Base-by-base conservation (phyloP, 2,329 filamentous ascomycete genomes). In the Aspergillus quadricinctus region DNA sequence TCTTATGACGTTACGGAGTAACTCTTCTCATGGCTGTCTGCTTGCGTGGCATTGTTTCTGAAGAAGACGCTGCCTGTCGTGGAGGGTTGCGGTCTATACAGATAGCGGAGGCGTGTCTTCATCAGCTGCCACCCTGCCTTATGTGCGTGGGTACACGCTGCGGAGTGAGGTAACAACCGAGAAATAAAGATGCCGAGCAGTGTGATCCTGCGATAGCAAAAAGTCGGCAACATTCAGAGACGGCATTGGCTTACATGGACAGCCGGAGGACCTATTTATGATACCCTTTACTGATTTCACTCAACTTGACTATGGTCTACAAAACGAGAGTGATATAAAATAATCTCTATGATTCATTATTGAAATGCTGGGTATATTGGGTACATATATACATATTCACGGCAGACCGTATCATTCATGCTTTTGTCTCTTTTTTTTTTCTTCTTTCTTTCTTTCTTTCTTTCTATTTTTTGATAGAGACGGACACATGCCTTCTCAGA, bases 1-100 rank as follows among this genome's bases (percentile, higher is more conserved):
- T 11, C 19, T 83, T 50, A 91, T 67, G 73, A 50, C 1, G 17
- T 31, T 48, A 17, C 14, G 43, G 21, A 25, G 19, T n/a, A 14
- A 9, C n/a, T 23, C 11, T 40, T 57, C 46, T 28, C 9, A 17
- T 41, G 17, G 23, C 27, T 10, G 21, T 25, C 50, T 17, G 14
- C 31, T 37, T 37, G 31, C 14, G 31, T 37, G 14, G 31, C 31
- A 17, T n/a, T 37, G 17, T 5, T 14, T 37, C 11, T 3, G 2
- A 1, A 35, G 11, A 17, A 17, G 31, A 37, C 31, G 31, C 31
- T 37, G 31, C 17, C 14, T 17, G 14, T 37, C 14, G 31, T 7
- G 31, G 6, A 3, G 11, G 14, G 31, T 3, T 37, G 14, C 31
- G 2, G 14, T 11, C 11, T 31, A 31, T 14, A 4, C 31, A 17